Conservation (phyloP, 2,329 filamentous ascomycete genomes). For the Rhynchosporium secalis region DNA sequence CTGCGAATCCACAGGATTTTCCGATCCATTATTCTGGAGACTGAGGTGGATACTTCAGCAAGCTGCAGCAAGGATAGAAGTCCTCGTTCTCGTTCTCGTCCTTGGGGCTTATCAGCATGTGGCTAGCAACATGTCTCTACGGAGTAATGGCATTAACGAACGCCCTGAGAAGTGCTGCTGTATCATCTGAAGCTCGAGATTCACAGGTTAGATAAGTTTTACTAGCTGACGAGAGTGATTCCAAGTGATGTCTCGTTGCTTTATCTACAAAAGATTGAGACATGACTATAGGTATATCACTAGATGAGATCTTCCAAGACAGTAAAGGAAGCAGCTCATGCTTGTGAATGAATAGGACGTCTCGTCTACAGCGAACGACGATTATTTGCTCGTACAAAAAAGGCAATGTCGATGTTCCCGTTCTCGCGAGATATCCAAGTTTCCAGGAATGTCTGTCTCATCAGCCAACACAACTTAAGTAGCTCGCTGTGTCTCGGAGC, state of each 20-base stretch:
- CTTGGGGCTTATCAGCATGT: not conserved
- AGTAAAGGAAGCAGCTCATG: not conserved
- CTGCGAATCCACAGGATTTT: not conserved
- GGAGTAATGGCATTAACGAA: too few relatives aligned
- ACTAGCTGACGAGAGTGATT: too few relatives aligned
- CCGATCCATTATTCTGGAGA: conserved; percentile 12
- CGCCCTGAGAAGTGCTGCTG: too few relatives aligned
- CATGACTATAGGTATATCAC: not conserved
- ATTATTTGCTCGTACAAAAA: not conserved
- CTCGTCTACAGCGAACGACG: not conserved
- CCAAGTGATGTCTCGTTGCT: not conserved
- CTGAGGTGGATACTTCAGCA: not conserved
- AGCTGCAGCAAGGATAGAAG: not conserved
- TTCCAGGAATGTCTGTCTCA: not conserved
- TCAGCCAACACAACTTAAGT: not conserved
- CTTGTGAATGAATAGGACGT: too few relatives aligned
- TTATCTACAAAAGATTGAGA: not conserved
- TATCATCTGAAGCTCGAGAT: too few relatives aligned
- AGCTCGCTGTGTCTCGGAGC: not conserved
- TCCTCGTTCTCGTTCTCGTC: not conserved
- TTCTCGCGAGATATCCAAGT: not conserved
- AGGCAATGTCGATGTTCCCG: not conserved
- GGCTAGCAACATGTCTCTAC: too few relatives aligned
- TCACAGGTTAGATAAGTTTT: not conserved
- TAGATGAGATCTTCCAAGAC: not conserved